Percentiles rank a stretch among this genome's conserved stretches.
Conservation (phyloP, 495 filamentous ascomycete genomes). For the Aspergillus saccharolyticus region DNA sequence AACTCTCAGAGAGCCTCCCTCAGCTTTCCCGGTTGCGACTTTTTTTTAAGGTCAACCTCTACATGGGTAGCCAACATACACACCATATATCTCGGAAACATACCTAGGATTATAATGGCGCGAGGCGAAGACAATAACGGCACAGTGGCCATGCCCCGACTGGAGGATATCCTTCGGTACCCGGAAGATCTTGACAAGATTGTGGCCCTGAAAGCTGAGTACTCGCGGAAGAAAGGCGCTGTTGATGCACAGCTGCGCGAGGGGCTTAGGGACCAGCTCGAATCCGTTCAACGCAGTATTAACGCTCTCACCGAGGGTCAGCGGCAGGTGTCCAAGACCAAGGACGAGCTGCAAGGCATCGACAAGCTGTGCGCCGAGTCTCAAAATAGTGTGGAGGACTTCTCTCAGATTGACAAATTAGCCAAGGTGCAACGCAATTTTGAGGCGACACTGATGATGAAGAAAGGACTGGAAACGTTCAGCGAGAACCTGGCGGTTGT, state of each 20-base stretch:
- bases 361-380: constrained; percentile 95
- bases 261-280: constrained; percentile 83
- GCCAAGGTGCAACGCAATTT: constrained; percentile 94
- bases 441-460: constrained; percentile 85
- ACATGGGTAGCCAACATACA: not conserved
- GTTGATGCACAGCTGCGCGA: constrained; percentile 84
- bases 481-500: constrained; percentile 67
- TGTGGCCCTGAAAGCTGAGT: constrained; percentile 80
- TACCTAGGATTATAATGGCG: constrained; percentile 28
- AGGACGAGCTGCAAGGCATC: constrained; percentile 97
- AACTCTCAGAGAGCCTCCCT: not conserved
- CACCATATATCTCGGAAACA: not conserved
- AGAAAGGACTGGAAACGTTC: constrained; percentile 79
- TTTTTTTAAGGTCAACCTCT: not conserved
- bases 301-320: constrained; percentile 79
- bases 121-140: constrained; percentile 33
- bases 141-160: constrained; percentile 41
- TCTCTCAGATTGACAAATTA: constrained; percentile 91
- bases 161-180: constrained; percentile 55
- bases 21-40: not conserved
- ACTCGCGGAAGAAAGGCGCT: constrained; percentile 86
- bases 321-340: constrained; percentile 78
- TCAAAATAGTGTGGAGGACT: constrained; percentile 93
- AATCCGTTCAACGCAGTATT: constrained; percentile 89
- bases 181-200: constrained; percentile 95